These are phyloP conservation scores for Ustilago shanxiensis DNA, from an alignment of 1,284 basidiomycete genomes.

Conservation along the genomic window DNA sequence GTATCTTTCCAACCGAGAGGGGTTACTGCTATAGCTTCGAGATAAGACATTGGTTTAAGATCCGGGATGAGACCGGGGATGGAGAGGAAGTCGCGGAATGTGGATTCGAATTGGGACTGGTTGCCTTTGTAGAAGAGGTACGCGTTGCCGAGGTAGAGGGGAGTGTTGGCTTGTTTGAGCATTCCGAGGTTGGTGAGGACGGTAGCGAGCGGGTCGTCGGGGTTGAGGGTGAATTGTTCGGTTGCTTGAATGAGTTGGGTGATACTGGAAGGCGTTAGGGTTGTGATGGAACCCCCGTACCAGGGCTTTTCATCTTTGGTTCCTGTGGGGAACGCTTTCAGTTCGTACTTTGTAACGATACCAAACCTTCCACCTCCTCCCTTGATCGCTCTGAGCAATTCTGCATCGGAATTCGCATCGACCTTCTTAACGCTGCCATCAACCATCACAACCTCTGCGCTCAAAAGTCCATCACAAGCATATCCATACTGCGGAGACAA, in stretches of 20 bases:
- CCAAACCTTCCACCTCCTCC: slow-evolving; percentile 54
- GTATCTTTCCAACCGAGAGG: slow-evolving; percentile 26
- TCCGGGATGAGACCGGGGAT: slow-evolving; percentile 24
- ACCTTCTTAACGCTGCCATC: slow-evolving; percentile 23
- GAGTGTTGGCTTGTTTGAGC: slow-evolving; percentile 18
- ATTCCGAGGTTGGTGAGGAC: slow-evolving; percentile 32
- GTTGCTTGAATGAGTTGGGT: slow-evolving; percentile 18
- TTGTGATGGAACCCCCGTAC: slow-evolving; percentile 36
- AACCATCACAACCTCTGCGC: slow-evolving; percentile 31
- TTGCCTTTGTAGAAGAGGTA: slow-evolving; percentile 36
- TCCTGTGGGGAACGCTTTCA: slow-evolving; percentile 27
- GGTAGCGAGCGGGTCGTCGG: slow-evolving; percentile 34
- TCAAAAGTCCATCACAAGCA: slow-evolving; percentile 40
- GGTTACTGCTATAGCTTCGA: slow-evolving; percentile 13
- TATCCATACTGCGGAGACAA: slow-evolving; percentile 45
- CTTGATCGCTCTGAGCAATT: slow-evolving; percentile 47
- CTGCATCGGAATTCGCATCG: slow-evolving; percentile 7
- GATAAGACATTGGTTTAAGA: slow-evolving; percentile 24
- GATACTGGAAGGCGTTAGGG: slow-evolving; percentile 8
- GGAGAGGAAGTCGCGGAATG: slow-evolving; percentile 20
- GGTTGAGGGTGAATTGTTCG: slow-evolving; percentile 23
- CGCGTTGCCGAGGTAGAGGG: slow-evolving; percentile 15
- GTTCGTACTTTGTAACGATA: slow-evolving; percentile 49
- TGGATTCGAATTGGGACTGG: slow-evolving; percentile 8
- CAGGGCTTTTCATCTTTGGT: slow-evolving; percentile 22